Evolutionary conservation across 352 stramenopile species (phyloP).

Genomic region (Phytopythium vexans): DNA sequence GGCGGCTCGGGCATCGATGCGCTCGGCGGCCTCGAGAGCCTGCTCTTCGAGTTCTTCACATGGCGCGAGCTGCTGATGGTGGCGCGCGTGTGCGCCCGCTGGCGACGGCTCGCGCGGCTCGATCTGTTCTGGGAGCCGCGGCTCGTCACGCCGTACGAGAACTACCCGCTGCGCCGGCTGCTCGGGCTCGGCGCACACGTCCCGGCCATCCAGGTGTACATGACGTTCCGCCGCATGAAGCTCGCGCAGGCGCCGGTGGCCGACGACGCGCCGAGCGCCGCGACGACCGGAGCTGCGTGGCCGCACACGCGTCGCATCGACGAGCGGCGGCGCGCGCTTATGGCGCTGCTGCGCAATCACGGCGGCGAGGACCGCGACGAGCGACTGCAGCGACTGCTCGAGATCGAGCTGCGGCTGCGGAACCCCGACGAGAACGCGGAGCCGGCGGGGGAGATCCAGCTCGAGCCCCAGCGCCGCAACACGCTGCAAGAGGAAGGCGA

Average conservation of each 20-base stretch:
- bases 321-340: slow-evolving; percentile 1
- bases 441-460: not conserved
- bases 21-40: slow-evolving; percentile 51
- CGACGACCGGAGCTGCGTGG: not conserved
- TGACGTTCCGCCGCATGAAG: slow-evolving; percentile 57
- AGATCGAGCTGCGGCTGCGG: slow-evolving; percentile 5
- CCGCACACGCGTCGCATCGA: not conserved
- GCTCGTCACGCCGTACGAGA: slow-evolving; percentile 52
- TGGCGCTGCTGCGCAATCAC: not conserved
- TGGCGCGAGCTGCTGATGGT: slow-evolving; percentile 37
- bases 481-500: not conserved
- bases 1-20: slow-evolving; percentile 37
- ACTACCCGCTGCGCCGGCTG: slow-evolving; percentile 58
- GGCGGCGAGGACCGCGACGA: slow-evolving; percentile 3
- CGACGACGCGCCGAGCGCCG: not conserved
- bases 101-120: slow-evolving; percentile 45
- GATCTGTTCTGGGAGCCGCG: slow-evolving; percentile 69
- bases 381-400: slow-evolving; percentile 4
- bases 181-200: slow-evolving; percentile 40
- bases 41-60: slow-evolving; percentile 62
- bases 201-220: slow-evolving; percentile 72
- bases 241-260: slow-evolving; percentile 21
- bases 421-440: not conserved
- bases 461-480: not conserved
- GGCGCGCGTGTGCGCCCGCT: slow-evolving; percentile 52